Evolutionary conservation across 768 basidiomycete genomes (phyloP).

Genomic region (Lentinula sp.): DNA sequence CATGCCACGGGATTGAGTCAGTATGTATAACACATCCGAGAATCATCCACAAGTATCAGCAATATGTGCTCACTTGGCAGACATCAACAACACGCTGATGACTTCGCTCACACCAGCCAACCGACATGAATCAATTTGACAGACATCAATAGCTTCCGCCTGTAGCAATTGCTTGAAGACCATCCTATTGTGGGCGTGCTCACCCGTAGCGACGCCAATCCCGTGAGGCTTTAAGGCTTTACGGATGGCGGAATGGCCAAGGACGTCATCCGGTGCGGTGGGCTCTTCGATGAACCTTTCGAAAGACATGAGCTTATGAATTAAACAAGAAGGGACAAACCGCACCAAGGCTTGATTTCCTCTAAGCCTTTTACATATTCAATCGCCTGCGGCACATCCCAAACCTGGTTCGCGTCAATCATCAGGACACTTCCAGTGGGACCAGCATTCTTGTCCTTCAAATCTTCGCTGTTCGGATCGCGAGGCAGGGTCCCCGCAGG

Average conservation of each 20-base stretch:
- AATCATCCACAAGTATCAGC: not conserved
- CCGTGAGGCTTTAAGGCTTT: slow-evolving; percentile 71
- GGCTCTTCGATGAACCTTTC: slow-evolving; percentile 90
- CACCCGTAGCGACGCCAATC: slow-evolving; percentile 90
- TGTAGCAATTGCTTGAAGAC: slow-evolving; percentile 94
- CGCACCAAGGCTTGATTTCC: slow-evolving; percentile 82
- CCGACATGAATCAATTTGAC: slow-evolving; percentile 92
- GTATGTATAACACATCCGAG: not conserved
- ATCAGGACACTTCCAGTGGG: slow-evolving; percentile 92
- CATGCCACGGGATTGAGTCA: not conserved
- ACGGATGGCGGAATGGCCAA: slow-evolving; percentile 77
- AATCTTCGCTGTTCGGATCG: slow-evolving; percentile 53
- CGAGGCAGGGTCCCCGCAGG: slow-evolving; percentile 52
- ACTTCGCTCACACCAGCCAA: slow-evolving; percentile 93
- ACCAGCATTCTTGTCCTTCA: slow-evolving; percentile 89
- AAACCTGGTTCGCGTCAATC: slow-evolving; percentile 97
- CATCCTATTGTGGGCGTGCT: slow-evolving; percentile 93
- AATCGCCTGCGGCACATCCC: slow-evolving; percentile 91
- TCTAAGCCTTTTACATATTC: slow-evolving; percentile 81
- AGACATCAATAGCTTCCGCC: slow-evolving; percentile 88
- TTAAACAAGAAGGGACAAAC: not conserved
- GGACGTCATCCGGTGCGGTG: slow-evolving; percentile 86
- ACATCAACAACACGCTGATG: slow-evolving; percentile 84
- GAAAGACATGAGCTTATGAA: not conserved
- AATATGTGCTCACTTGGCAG: slow-evolving; percentile 56